Base-by-base conservation (phyloP, 2,329 filamentous ascomycete species). In the Neofusicoccum laricinum region DNA sequence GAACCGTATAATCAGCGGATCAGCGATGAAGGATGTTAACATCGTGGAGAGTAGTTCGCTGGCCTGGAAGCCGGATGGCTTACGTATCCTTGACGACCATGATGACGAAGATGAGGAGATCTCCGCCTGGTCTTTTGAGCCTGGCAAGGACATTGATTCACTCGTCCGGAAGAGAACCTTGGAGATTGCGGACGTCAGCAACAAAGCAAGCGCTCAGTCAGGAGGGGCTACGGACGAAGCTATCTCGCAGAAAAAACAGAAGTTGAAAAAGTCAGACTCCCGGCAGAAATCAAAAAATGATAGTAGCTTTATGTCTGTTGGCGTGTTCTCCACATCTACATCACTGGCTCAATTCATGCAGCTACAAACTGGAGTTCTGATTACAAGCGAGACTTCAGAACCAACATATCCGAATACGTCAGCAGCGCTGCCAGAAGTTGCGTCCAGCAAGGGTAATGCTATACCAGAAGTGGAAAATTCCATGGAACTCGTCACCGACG, bases 311-410 rank as follows among this genome's bases (percentile, higher is more conserved):
- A 46, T 48, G 19, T 51, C 66, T 36, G 75, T 72, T 15, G 71
- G 73, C 1, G 62, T 68, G 8, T 80, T 81, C 68, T 80, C 79
- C 67, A 77, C 77, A 30, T 74, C 69, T 11, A 74, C 73, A 8
- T 80, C 81, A 3, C 69, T 86, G 34, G 75, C 80, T 4, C 81
- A 78, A 32, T 87, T 85, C 67, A 82, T 86, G 76, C 75, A 80
- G 57, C 72, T 82, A 7, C 79, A 81, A n/a, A 58, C 14, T 21
- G 53, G 38, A 3, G 4, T 10, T 7, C 36, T 11, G 17, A 30
- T 12, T 7, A 21, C 10, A 12, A 2, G 25, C 5, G 8, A 48
- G 25, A n/a, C 41, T 2, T 8, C 41, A 45, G 45, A 48, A 14
- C 8, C 12, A 17, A 11, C 17, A 21, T 12, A 30, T 19, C 40